Evolutionary conservation across 1,284 basidiomycete genomes (phyloP).

Genomic region (Ustilago shanxiensis): DNA sequence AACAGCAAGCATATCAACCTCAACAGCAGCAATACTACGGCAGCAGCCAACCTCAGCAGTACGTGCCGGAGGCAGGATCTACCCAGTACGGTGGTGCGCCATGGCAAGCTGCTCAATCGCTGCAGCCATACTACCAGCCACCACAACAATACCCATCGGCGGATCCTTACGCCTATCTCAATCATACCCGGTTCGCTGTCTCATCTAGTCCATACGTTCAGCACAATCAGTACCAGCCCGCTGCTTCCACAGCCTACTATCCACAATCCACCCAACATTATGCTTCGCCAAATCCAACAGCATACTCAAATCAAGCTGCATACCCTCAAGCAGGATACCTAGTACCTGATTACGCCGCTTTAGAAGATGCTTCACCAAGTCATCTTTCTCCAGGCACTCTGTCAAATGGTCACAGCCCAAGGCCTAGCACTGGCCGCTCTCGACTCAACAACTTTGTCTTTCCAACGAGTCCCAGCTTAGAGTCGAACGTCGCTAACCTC

Average conservation of each 20-base stretch:
- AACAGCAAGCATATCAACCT: conserved; percentile 20
- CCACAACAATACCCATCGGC: conserved; percentile 29
- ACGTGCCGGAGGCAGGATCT: conserved; percentile 16
- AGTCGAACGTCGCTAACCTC: conserved; percentile 28
- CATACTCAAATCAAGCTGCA: neutral
- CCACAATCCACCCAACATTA: conserved; percentile 5
- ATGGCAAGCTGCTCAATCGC: conserved; percentile 13
- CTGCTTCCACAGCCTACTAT: neutral
- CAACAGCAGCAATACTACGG: conserved; percentile 19
- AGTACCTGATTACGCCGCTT: conserved; percentile 2
- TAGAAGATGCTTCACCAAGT: conserved; percentile 6
- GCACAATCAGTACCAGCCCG: conserved; percentile 11
- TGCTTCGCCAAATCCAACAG: neutral
- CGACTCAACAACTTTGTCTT: conserved; percentile 23
- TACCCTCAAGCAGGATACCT: conserved; percentile 16
- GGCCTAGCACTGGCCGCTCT: conserved; percentile 21
- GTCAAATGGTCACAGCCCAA: conserved; percentile 29
- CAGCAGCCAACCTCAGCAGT: conserved; percentile 16
- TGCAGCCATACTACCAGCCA: conserved; percentile 22
- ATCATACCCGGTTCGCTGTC: conserved; percentile 1
- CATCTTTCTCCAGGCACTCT: conserved; percentile 15
- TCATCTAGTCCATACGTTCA: conserved; percentile 15
- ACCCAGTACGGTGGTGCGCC: conserved; percentile 11
- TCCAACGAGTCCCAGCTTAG: conserved; percentile 21
- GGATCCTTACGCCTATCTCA: conserved; percentile 13